Evolutionary conservation across 139 green algal genomes (phyloP), one percentile per base, ranked within the genome.

Genomic region (Coelastrella sp.): DNA sequence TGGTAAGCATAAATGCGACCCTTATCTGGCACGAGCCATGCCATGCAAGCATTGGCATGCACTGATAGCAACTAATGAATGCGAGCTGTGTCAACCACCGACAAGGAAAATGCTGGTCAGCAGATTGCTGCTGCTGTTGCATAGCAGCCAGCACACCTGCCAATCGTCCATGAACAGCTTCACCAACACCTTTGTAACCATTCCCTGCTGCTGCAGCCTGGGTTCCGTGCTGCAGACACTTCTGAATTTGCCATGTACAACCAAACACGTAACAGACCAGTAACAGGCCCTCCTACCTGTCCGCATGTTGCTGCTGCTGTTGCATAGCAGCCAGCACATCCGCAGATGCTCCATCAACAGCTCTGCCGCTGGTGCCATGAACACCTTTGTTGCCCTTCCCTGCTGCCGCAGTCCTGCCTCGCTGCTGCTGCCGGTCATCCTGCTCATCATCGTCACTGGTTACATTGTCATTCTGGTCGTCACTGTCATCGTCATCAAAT

Each of bases 61-160:
- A 47, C n/a, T n/a, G n/a, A n/a, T n/a, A n/a, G n/a, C n/a, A n/a
- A 47, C 32, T 47, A 47, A 47, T 1, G 1, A 47, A 47, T 47
- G 32, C 32, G 32, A 47, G 32, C 32, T 47, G 32, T 47, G 32
- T 47, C 32, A 47, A n/a, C n/a, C n/a, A n/a, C n/a, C n/a, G n/a
- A n/a, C n/a, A n/a, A n/a, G n/a, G n/a, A n/a, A n/a, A n/a, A n/a
- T n/a, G n/a, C n/a, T n/a, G n/a, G n/a, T n/a, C n/a, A n/a, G n/a
- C n/a, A n/a, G n/a, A n/a, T n/a, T 91, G 54, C 78, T 91, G 87
- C 61, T 91, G 86, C 19, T 88, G 83, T 75, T 90, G 75, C 59
- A 90, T 60, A 14, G 74, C 68, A 14, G 86, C 86, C 20, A 90
- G 58, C 22, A 73, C 32, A 47, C 85, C 86, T 20, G 59, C n/a